A percentile compares a stretch with the other conserved stretches of the same genome.
Conservation (phyloP, 495 filamentous ascomycete species). For the Penicillium goetzii region DNA sequence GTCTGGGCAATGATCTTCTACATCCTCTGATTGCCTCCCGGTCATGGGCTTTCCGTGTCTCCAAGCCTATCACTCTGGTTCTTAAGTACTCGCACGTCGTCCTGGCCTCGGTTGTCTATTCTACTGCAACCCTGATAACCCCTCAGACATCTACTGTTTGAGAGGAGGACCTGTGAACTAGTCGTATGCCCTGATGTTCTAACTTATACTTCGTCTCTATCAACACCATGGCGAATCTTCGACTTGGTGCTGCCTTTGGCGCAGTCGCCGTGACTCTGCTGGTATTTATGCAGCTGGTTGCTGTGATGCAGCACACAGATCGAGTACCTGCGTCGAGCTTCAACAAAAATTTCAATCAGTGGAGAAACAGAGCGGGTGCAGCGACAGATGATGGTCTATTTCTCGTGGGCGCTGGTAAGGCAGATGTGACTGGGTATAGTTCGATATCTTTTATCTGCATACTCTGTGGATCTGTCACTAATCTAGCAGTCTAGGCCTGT, state of each 20-base stretch:
- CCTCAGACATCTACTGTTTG: neutral
- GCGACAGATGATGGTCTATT: constrained; percentile 57
- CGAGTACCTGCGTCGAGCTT: constrained; percentile 22
- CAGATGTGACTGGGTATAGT: constrained; percentile 85
- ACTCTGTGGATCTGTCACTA: neutral
- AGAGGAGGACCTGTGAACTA: neutral
- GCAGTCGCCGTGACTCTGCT: constrained; percentile 32
- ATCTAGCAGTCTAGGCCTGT: constrained; percentile 57
- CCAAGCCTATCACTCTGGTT: neutral
- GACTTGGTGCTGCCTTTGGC: constrained; percentile 30
- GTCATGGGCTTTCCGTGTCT: neutral
- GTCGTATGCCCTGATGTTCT: constrained; percentile 7
- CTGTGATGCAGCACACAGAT: constrained; percentile 23
- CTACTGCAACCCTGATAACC: neutral
- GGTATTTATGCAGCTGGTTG: constrained; percentile 38
- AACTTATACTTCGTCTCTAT: neutral
- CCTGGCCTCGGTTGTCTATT: neutral
- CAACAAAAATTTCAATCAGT: constrained; percentile 27
- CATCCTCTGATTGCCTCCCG: neutral
- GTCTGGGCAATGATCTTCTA: constrained; percentile 24
- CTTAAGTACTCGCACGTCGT: constrained; percentile 22
- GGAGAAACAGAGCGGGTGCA: constrained; percentile 30
- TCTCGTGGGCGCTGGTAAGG: constrained; percentile 88
- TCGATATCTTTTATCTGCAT: neutral
- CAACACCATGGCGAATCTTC: constrained; percentile 38